These are phyloP conservation scores for Lachancea sp. DNA, from an alignment of 805 yeast species.

Conservation along the genomic window DNA sequence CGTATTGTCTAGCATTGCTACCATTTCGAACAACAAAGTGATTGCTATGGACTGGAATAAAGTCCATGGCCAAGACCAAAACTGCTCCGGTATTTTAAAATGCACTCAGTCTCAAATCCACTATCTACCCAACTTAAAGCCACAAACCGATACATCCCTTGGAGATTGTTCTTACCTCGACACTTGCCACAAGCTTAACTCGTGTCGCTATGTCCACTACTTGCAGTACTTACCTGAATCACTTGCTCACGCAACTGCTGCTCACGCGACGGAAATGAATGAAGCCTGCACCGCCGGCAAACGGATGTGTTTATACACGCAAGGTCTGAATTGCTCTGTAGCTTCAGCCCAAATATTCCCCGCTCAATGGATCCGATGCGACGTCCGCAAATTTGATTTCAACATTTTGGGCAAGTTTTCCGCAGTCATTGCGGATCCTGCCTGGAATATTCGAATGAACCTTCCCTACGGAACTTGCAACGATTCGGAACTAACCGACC, in stretches of 20 bases:
- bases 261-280: constrained; percentile 4
- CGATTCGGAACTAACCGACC: constrained; percentile 61
- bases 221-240: constrained; percentile 36
- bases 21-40: constrained; percentile 20
- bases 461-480: constrained; percentile 71
- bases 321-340: constrained; percentile 33
- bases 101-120: constrained; percentile 40
- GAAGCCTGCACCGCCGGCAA: constrained; percentile 22
- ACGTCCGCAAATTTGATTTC: constrained; percentile 69
- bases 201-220: constrained; percentile 81
- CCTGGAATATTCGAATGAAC: constrained; percentile 95
- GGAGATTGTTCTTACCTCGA: constrained; percentile 95
- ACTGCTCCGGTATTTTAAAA: constrained; percentile 19
- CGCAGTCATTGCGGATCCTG: constrained; percentile 85
- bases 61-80: constrained; percentile 18
- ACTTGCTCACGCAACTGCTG: constrained; percentile 14
- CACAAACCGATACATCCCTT: constrained; percentile 58
- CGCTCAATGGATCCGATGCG: constrained; percentile 85
- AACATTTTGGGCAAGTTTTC: constrained; percentile 69
- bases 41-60: constrained; percentile 26
- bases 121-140: constrained; percentile 47
- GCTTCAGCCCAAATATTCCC: constrained; percentile 38
- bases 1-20: constrained; percentile 17
- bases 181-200: constrained; percentile 80
- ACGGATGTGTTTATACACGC: constrained; percentile 29